Evolutionary conservation across 129 eudicot genomes (phyloP).

Genomic region (Helianthus tuberosus): DNA sequence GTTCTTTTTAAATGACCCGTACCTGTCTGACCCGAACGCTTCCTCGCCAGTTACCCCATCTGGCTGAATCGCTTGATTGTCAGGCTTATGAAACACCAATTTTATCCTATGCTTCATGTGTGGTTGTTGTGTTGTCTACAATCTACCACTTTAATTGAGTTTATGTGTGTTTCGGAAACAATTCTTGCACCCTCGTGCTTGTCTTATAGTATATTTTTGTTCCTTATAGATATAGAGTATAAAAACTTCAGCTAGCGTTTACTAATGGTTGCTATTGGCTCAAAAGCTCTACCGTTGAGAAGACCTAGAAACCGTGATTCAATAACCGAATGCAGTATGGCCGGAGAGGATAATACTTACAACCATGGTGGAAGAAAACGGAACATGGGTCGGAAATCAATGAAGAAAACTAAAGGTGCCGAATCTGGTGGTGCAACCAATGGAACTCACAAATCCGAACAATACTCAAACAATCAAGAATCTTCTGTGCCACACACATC

Average conservation of each 20-base stretch:
- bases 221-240: neutral
- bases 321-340: conserved; percentile 25
- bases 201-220: neutral
- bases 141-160: neutral
- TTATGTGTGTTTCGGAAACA: neutral
- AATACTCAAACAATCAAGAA: conserved; percentile 37
- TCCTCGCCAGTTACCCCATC: too few relatives aligned
- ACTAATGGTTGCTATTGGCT: conserved; percentile 58
- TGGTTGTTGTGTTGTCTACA: neutral
- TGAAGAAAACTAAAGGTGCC: conserved; percentile 41
- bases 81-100: neutral
- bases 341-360: conserved; percentile 32
- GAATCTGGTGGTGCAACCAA: conserved; percentile 38
- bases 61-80: too few relatives aligned
- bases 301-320: conserved; percentile 25
- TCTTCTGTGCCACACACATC: conserved; percentile 50
- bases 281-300: conserved; percentile 46
- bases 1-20: too few relatives aligned
- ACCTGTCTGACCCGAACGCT: too few relatives aligned
- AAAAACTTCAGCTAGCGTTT: conserved; percentile 11
- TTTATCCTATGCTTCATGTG: neutral
- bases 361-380: conserved; percentile 42
- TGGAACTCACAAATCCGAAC: conserved; percentile 31
- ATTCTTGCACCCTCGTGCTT: neutral
- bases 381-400: conserved; percentile 60